Evolutionary conservation across 2,329 filamentous ascomycete species (phyloP).

Genomic region (Aspergillaceae sp.): DNA sequence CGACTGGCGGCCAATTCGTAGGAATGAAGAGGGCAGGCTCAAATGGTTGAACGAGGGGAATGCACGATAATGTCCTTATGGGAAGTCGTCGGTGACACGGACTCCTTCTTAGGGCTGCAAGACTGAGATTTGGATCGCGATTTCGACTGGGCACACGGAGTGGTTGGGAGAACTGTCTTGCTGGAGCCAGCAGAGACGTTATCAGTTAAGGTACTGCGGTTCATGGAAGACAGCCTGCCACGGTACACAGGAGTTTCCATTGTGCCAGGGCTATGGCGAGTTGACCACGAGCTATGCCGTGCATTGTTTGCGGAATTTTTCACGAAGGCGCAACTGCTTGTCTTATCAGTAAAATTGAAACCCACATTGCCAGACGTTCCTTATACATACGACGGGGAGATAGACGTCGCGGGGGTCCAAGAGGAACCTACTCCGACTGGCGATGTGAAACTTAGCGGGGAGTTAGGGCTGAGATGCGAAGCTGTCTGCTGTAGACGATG

Average conservation of each 20-base stretch:
- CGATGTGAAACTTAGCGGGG: conserved; percentile 36
- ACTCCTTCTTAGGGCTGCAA: conserved; percentile 35
- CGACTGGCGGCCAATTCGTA: background rate
- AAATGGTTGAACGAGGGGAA: conserved; percentile 27
- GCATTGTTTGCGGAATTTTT: conserved; percentile 30
- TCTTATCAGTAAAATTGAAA: conserved; percentile 18
- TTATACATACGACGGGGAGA: conserved; percentile 39
- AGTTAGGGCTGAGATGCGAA: conserved; percentile 35
- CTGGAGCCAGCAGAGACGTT: conserved; percentile 28
- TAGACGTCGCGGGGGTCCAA: conserved; percentile 42
- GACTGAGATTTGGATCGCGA: conserved; percentile 18
- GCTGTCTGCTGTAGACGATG: conserved; percentile 32
- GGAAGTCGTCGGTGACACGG: conserved; percentile 30
- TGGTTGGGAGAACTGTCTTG: conserved; percentile 25
- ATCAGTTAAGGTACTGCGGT: conserved; percentile 22
- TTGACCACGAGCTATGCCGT: conserved; percentile 31
- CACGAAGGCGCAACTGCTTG: conserved; percentile 28
- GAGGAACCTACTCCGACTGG: conserved; percentile 33
- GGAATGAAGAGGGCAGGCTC: background rate
- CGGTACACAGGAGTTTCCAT: conserved; percentile 33
- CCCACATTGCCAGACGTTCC: conserved; percentile 1
- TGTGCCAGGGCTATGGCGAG: conserved; percentile 27
- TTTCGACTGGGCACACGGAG: conserved; percentile 17
- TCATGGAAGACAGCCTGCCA: conserved; percentile 17
- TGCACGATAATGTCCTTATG: conserved; percentile 31